These are phyloP conservation scores for Helicocarpus griseus DNA, from an alignment of 2,329 filamentous ascomycete species.

Conservation along the genomic window DNA sequence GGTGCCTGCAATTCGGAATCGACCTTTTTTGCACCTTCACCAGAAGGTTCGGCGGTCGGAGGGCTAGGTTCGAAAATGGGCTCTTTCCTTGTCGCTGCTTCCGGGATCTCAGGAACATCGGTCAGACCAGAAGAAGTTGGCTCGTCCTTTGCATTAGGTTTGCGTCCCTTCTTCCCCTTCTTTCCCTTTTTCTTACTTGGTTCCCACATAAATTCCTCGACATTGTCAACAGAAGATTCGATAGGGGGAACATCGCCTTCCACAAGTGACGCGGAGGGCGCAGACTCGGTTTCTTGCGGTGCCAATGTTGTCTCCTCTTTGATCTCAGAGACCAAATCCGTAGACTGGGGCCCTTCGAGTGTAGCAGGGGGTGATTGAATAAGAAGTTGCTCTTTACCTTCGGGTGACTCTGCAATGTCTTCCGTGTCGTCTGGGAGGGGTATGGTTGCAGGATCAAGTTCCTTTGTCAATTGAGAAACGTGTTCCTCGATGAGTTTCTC, in stretches of 20 bases:
- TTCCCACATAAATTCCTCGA: slow-evolving; percentile 2
- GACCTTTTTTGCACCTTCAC: neutral
- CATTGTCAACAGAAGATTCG: slow-evolving; percentile 9
- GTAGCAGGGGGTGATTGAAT: neutral
- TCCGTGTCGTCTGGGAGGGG: neutral
- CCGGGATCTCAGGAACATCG: neutral
- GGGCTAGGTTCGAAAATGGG: neutral
- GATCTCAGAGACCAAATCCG: neutral
- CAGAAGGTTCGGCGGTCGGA: neutral
- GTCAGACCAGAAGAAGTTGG: neutral
- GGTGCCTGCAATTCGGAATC: slow-evolving; percentile 2
- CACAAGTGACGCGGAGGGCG: neutral
- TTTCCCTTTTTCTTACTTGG: slow-evolving; percentile 16
- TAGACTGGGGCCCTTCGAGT: neutral
- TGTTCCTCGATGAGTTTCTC: neutral
- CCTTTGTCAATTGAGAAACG: neutral
- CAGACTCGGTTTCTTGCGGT: neutral
- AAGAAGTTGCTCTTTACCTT: neutral
- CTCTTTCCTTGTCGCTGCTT: neutral
- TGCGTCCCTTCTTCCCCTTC: slow-evolving; percentile 16
- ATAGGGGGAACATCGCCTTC: neutral
- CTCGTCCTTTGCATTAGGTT: neutral
- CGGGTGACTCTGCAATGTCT: slow-evolving; percentile 2
- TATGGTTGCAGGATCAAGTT: neutral
- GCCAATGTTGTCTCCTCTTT: neutral